Percentiles rank a stretch among this genome's conserved stretches.
Evolutionary conservation across 768 basidiomycete genomes (phyloP).

Genomic region (Lactifluus volemus): DNA sequence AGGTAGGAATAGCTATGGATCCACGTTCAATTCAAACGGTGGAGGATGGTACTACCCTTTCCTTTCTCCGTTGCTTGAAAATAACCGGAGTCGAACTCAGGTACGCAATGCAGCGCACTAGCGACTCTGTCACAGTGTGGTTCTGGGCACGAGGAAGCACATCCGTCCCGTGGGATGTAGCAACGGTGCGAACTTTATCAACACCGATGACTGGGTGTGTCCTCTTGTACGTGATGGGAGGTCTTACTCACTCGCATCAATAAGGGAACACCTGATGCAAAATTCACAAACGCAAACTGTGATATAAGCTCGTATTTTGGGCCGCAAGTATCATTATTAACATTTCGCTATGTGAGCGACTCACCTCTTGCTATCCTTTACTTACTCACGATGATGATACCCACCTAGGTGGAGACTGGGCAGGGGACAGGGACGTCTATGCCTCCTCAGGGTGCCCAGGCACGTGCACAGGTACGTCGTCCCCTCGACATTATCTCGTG

Average conservation of each 20-base stretch:
- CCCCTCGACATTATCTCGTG: background rate
- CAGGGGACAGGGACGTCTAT: slow-evolving; percentile 13
- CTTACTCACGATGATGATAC: background rate
- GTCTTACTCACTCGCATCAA: background rate
- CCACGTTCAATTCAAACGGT: slow-evolving; percentile 46
- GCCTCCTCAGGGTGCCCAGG: slow-evolving; percentile 18
- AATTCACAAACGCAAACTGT: slow-evolving; percentile 26
- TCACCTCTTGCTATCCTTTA: background rate
- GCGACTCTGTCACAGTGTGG: slow-evolving; percentile 26
- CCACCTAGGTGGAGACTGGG: slow-evolving; percentile 19
- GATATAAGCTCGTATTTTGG: slow-evolving; percentile 28
- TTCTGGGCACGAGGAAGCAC: slow-evolving; percentile 29
- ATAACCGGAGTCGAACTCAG: background rate
- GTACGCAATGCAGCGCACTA: slow-evolving; percentile 28
- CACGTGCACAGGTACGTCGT: slow-evolving; percentile 17
- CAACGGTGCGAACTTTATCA: slow-evolving; percentile 17
- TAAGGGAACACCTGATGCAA: slow-evolving; percentile 21
- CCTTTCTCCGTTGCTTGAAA: background rate
- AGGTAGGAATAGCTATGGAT: slow-evolving; percentile 42
- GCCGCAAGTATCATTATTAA: slow-evolving; percentile 23
- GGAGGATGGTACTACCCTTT: slow-evolving; percentile 45
- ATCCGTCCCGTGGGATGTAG: slow-evolving; percentile 10
- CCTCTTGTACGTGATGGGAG: background rate
- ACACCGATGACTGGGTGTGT: slow-evolving; percentile 20
- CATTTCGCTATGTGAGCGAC: slow-evolving; percentile 20